These are phyloP conservation scores for Populus euphratica DNA, from an alignment of 345 rosid species.

Conservation along the genomic window DNA sequence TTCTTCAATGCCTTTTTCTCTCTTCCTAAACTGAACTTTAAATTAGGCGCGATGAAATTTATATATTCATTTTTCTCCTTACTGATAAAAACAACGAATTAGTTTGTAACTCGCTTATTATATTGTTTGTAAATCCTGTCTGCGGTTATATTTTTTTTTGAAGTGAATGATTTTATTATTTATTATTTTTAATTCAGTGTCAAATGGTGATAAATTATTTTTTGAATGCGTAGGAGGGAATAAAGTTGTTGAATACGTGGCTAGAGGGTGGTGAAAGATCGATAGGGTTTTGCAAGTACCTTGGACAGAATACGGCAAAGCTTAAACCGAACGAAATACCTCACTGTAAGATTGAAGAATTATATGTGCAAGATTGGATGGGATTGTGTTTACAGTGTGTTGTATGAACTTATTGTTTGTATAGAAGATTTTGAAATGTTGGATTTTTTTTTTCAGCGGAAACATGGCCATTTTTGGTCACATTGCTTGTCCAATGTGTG, in stretches of 20 bases:
- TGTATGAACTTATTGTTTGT: background rate
- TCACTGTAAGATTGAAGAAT: slow-evolving; percentile 43
- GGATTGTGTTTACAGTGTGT: background rate
- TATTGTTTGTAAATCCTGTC: too few species aligned
- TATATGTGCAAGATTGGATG: too few species aligned
- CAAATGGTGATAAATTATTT: too few species aligned
- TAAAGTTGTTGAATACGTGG: slow-evolving; percentile 78
- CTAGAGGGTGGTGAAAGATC: slow-evolving; percentile 62
- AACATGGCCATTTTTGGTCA: slow-evolving; percentile 78
- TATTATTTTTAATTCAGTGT: too few species aligned
- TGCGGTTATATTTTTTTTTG: too few species aligned
- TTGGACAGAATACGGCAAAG: slow-evolving; percentile 58
- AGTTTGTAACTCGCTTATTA: too few species aligned
- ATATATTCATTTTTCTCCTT: too few species aligned
- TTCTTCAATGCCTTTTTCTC: too few species aligned
- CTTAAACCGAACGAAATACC: slow-evolving; percentile 70
- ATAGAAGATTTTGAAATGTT: slow-evolving; percentile 3
- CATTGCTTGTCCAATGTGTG: slow-evolving; percentile 64
- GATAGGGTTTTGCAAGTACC: slow-evolving; percentile 54
- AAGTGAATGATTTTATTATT: too few species aligned
- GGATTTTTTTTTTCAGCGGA: slow-evolving; percentile 59
- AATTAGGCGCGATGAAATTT: too few species aligned
- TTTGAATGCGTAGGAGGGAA: slow-evolving; percentile 53
- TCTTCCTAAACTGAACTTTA: background rate
- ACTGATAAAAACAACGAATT: too few species aligned